Evolutionary conservation across 1,139 yeast species (phyloP).

Genomic region (Yamadazyma triangularis): DNA sequence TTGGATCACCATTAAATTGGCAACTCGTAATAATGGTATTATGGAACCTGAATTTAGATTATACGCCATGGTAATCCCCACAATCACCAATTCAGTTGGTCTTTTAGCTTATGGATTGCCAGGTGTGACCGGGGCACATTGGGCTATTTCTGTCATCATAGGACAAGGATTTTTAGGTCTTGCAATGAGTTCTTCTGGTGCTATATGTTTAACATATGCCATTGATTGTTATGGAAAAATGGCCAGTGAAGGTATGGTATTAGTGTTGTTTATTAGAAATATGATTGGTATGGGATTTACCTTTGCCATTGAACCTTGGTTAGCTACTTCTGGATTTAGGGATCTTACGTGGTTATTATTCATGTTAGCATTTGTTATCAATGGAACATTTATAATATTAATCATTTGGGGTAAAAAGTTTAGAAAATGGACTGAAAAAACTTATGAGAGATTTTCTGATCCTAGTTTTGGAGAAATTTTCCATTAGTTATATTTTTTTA

Average conservation of each 20-base stretch:
- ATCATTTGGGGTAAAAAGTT: conserved; percentile 36
- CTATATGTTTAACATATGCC: conserved; percentile 51
- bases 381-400: conserved; percentile 35
- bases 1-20: conserved; percentile 30
- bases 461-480: conserved; percentile 14
- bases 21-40: conserved; percentile 33
- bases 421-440: conserved; percentile 25
- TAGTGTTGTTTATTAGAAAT: conserved; percentile 43
- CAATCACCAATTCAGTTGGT: conserved; percentile 38
- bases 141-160: conserved; percentile 51
- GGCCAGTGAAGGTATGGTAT: conserved; percentile 53
- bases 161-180: conserved; percentile 55
- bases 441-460: conserved; percentile 18
- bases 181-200: conserved; percentile 55
- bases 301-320: conserved; percentile 47
- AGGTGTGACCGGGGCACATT: conserved; percentile 26
- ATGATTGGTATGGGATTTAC: conserved; percentile 46
- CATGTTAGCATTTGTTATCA: conserved; percentile 39
- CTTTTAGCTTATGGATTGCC: conserved; percentile 35
- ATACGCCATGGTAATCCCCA: conserved; percentile 36
- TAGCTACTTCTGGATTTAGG: conserved; percentile 30
- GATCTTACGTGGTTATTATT: conserved; percentile 45
- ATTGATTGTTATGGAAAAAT: conserved; percentile 56
- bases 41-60: conserved; percentile 41
- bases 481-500: too few species aligned